Conservation (phyloP, 1,284 basidiomycete genomes). For the Cutaneotrichosporon cutaneum region DNA sequence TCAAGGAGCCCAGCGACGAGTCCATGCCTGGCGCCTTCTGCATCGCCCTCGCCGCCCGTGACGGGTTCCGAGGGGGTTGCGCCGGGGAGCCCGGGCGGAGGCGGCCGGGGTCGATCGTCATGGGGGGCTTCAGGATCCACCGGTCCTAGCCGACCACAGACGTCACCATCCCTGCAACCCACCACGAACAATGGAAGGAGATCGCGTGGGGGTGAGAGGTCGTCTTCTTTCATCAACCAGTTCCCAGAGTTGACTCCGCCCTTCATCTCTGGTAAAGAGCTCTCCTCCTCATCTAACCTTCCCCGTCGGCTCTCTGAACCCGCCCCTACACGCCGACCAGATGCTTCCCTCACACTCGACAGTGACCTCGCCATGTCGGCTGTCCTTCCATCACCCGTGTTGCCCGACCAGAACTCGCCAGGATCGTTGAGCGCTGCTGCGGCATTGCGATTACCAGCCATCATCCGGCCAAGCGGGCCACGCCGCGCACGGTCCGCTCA, state of each 20-base stretch:
- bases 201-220: constrained; percentile 4
- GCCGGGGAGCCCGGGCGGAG: constrained; percentile 6
- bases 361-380: neutral
- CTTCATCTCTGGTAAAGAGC: constrained; percentile 19
- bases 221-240: constrained; percentile 14
- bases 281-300: neutral
- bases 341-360: constrained; percentile 2
- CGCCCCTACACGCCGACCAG: constrained; percentile 12
- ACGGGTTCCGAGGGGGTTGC: neutral
- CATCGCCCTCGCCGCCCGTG: neutral
- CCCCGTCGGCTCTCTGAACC: constrained; percentile 20
- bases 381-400: neutral
- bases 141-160: neutral
- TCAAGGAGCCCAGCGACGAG: neutral
- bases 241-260: constrained; percentile 20
- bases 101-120: neutral
- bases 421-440: neutral
- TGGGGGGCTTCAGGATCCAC: neutral
- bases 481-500: constrained; percentile 22
- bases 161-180: constrained; percentile 3
- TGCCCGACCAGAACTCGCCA: neutral
- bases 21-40: neutral
- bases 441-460: constrained; percentile 1
- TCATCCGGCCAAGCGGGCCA: constrained; percentile 5
- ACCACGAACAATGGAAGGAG: constrained; percentile 4